Conservation (phyloP, 2,329 filamentous ascomycete genomes). For the Plectosphaerella sp. region DNA sequence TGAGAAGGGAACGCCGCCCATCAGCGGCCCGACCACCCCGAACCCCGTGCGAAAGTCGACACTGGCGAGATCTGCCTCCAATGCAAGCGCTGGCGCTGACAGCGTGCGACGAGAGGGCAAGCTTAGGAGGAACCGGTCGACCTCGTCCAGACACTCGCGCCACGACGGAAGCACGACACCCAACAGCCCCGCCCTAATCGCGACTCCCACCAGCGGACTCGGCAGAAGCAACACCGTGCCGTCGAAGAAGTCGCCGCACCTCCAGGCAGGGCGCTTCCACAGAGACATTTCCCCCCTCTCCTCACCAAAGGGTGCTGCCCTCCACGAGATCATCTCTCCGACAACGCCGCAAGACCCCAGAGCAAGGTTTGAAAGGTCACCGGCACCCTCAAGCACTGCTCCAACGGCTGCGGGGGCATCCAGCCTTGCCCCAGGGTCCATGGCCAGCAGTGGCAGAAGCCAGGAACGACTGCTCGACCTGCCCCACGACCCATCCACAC, state of each 20-base stretch:
- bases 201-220: conserved; percentile 52
- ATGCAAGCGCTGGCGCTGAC: conserved; percentile 82
- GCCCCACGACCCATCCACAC: conserved; percentile 43
- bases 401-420: conserved; percentile 20
- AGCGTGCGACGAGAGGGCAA: conserved; percentile 78
- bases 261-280: conserved; percentile 64
- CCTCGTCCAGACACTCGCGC: conserved; percentile 82
- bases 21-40: conserved; percentile 42
- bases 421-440: conserved; percentile 20
- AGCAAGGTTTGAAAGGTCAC: conserved; percentile 4
- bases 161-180: conserved; percentile 70
- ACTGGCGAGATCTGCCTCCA: conserved; percentile 75
- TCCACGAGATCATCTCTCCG: conserved; percentile 30
- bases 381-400: conserved; percentile 17
- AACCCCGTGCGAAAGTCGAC: conserved; percentile 49
- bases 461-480: conserved; percentile 43
- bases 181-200: conserved; percentile 51
- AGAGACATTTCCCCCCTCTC: conserved; percentile 19
- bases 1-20: conserved; percentile 63
- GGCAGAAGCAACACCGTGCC: conserved; percentile 84
- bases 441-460: conserved; percentile 34
- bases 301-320: conserved; percentile 21
- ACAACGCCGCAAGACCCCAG: neutral
- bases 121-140: conserved; percentile 83
- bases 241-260: conserved; percentile 77